Conservation (phyloP, 106 monocot species). For the Posidonia australis region DNA sequence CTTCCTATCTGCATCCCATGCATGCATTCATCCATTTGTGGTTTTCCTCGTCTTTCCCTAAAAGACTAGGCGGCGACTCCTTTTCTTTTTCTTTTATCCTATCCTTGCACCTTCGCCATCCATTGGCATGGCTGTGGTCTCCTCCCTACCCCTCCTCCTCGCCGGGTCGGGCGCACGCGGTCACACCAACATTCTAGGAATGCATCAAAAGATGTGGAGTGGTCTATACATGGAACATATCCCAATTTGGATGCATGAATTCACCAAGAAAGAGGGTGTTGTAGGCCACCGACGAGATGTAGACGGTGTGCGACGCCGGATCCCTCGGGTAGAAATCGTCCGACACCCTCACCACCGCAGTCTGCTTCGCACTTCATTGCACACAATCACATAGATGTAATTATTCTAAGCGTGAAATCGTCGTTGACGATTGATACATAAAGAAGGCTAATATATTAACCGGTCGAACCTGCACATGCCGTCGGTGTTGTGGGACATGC, state of each 20-base stretch:
- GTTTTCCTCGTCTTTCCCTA: too few relatives aligned
- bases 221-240: constrained; percentile 65
- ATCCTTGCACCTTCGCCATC: too few relatives aligned
- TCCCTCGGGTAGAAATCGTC: constrained; percentile 79
- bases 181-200: too few relatives aligned
- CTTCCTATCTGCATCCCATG: too few relatives aligned
- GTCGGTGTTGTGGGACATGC: constrained; percentile 83
- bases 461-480: constrained; percentile 33
- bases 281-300: constrained; percentile 73
- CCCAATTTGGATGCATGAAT: constrained; percentile 91
- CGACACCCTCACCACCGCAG: constrained; percentile 60
- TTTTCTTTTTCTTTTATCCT: too few relatives aligned
- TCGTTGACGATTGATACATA: too few relatives aligned
- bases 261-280: constrained; percentile 75
- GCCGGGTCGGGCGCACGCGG: too few relatives aligned
- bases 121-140: too few relatives aligned
- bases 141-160: too few relatives aligned
- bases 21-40: too few relatives aligned
- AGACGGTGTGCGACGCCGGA: constrained; percentile 75
- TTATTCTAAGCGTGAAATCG: neutral
- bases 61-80: too few relatives aligned
- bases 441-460: too few relatives aligned
- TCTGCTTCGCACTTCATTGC: constrained; percentile 31
- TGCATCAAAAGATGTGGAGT: neutral
- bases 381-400: neutral